A percentile compares a stretch with the other conserved stretches of the same genome.
Evolutionary conservation across 768 basidiomycete species (phyloP).

Genomic region (Arthromyces matolae): DNA sequence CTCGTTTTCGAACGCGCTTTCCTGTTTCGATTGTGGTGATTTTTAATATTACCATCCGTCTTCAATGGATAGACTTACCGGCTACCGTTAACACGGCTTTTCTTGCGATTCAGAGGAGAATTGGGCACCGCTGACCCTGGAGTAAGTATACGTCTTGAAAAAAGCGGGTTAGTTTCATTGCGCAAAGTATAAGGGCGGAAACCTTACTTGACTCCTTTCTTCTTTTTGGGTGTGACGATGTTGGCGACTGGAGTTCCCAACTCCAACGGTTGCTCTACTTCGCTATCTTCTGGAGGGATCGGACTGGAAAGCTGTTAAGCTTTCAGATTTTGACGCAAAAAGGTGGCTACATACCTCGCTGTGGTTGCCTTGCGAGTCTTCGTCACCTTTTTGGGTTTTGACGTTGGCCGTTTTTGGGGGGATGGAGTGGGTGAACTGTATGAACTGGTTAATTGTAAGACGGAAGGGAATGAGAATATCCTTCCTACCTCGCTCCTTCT

Average conservation of each 20-base stretch:
- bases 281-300: constrained; percentile 9
- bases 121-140: constrained; percentile 21
- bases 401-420: constrained; percentile 11
- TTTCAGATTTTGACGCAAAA: constrained; percentile 3
- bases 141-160: constrained; percentile 24
- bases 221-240: constrained; percentile 24
- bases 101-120: constrained; percentile 26
- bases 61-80: constrained; percentile 16
- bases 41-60: neutral
- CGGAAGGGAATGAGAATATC: neutral
- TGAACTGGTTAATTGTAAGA: neutral
- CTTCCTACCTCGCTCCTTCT: constrained; percentile 7
- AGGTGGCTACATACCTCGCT: constrained; percentile 5
- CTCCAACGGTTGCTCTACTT: constrained; percentile 18
- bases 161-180: neutral
- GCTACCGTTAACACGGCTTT: constrained; percentile 24
- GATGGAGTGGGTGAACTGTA: constrained; percentile 25
- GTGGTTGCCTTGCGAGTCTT: neutral
- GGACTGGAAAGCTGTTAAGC: constrained; percentile 1
- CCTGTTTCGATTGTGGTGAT: neutral
- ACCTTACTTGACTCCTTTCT: constrained; percentile 30
- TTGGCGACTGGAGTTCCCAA: constrained; percentile 13
- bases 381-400: constrained; percentile 1
- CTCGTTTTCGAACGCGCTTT: constrained; percentile 8
- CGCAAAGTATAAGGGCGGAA: neutral